Evolutionary conservation across 176 grass and related monocot genomes (phyloP), one percentile per base, ranked within the genome.

Genomic region (Aegilops umbellulata): DNA sequence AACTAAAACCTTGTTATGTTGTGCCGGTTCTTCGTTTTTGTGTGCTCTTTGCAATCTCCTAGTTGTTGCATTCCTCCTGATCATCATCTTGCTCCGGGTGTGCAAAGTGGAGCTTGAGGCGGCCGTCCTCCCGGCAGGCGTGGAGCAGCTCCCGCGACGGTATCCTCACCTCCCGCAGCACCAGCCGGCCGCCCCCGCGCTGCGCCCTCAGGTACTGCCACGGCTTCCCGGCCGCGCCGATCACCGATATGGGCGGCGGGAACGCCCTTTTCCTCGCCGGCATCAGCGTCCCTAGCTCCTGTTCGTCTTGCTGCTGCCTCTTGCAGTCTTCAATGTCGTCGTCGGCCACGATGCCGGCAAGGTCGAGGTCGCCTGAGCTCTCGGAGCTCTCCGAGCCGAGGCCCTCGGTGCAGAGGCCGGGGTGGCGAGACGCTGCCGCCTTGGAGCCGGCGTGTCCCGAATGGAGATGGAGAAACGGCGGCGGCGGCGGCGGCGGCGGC

Each of bases 341-440:
- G 55, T 22, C 55, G 19, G 7, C 55, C 19, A 29, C 17, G 73
- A 14, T 24, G 4, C 44, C 58, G 58, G 11, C 69, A 2, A 90
- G 57, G 8, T 90, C 80, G 60, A 93, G 68, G 77, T 93, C 93
- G 77, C 89, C 88, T 1, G 88, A 91, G 88, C 90, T 92, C 85
- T 95, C 93, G 34, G 88, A 92, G 85, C 90, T 95, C 88, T 95
- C 93, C 1, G 90, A 89, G 23, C 93, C 93, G n/a, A 95, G 90
- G 44, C 90, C 80, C 89, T 94, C 92, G 47, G 92, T 94, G 90
- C 92, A 94, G 65, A 94, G 78, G 10, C 82, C 90, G 24, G 75
- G 90, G 63, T 81, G 49, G 62, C 39, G 82, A 49, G 76, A 15
- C n/a, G 47, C 47, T 6, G 78, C 10, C 19, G 19, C 27, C 72